Evolutionary conservation across 2,329 filamentous ascomycete species (phyloP).

Genomic region (Xylaria sp.): DNA sequence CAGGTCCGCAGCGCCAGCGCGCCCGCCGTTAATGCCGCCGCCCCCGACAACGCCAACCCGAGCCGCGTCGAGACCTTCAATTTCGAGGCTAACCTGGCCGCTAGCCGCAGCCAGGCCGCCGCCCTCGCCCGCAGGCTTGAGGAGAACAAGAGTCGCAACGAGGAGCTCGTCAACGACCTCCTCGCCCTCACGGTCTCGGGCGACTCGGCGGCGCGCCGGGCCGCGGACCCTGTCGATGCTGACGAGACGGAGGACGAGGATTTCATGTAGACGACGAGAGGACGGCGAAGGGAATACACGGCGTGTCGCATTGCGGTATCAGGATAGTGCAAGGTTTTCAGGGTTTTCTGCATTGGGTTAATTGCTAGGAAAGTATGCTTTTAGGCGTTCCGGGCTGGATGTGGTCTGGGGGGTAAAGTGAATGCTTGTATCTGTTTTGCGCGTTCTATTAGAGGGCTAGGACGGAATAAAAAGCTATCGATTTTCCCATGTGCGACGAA

Average conservation of each 20-base stretch:
- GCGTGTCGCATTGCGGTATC: not conserved
- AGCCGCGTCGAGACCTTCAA: conserved; percentile 13
- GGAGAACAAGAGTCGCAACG: conserved; percentile 38
- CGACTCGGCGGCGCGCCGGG: conserved; percentile 19
- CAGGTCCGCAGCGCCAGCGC: conserved; percentile 51
- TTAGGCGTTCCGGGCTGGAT: conserved; percentile 4
- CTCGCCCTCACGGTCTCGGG: conserved; percentile 37
- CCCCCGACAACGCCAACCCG: not conserved
- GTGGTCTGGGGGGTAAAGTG: not conserved
- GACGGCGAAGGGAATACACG: not conserved
- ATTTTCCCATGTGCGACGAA: not conserved
- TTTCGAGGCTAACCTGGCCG: conserved; percentile 23
- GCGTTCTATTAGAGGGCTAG: not conserved
- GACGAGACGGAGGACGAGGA: conserved; percentile 43
- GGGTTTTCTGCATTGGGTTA: not conserved
- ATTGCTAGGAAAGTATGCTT: not conserved
- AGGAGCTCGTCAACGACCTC: conserved; percentile 43
- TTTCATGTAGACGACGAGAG: conserved; percentile 32
- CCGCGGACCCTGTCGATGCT: conserved; percentile 29
- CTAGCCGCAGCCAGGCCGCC: conserved; percentile 19
- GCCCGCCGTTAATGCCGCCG: conserved; percentile 26
- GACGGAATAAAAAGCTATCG: conserved; percentile 1
- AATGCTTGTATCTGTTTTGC: not conserved
- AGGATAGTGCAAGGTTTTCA: not conserved
- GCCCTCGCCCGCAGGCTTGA: conserved; percentile 31